A percentile compares a stretch with the other conserved stretches of the same genome.
These are phyloP conservation scores for Macrolepiota dolichaula DNA, from an alignment of 768 basidiomycete species.

Conservation along the genomic window DNA sequence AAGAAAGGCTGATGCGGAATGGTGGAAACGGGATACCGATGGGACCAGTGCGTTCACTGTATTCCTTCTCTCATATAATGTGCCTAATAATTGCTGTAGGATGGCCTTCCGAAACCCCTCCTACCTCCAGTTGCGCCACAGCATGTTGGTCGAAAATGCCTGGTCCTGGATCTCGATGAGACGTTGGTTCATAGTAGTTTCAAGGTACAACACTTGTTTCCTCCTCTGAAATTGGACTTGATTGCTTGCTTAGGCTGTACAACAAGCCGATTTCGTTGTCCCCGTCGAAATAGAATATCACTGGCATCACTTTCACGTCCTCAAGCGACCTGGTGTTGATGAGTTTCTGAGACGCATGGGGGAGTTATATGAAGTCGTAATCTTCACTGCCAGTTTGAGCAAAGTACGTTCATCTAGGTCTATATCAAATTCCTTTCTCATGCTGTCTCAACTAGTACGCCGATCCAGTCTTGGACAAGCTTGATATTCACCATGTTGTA, in stretches of 20 bases:
- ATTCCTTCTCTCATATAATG: neutral
- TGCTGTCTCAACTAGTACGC: conserved; percentile 68
- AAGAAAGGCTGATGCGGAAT: conserved; percentile 82
- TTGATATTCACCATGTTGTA: conserved; percentile 90
- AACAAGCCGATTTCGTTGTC: conserved; percentile 94
- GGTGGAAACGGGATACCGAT: conserved; percentile 95
- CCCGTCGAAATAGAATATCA: conserved; percentile 99
- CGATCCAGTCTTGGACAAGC: conserved; percentile 96
- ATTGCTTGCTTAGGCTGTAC: conserved; percentile 62
- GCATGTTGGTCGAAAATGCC: conserved; percentile 87
- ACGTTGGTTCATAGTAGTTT: conserved; percentile 96
- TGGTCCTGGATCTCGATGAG: conserved; percentile 96
- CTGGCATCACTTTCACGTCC: conserved; percentile 97
- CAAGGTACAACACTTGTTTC: conserved; percentile 60
- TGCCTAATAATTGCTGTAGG: conserved; percentile 38
- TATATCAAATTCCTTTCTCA: conserved; percentile 2
- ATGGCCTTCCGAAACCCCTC: conserved; percentile 83
- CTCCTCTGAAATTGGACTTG: neutral
- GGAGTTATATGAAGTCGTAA: conserved; percentile 94
- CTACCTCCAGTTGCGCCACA: conserved; percentile 81
- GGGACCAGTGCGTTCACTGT: conserved; percentile 72
- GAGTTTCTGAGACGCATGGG: conserved; percentile 97
- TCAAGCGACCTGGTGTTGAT: conserved; percentile 97
- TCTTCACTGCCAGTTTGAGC: conserved; percentile 98
- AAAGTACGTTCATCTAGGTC: conserved; percentile 58